Evolutionary conservation across 495 filamentous ascomycete species (phyloP), one percentile per base, ranked within the genome.

Genomic region (Talaromyces liani): DNA sequence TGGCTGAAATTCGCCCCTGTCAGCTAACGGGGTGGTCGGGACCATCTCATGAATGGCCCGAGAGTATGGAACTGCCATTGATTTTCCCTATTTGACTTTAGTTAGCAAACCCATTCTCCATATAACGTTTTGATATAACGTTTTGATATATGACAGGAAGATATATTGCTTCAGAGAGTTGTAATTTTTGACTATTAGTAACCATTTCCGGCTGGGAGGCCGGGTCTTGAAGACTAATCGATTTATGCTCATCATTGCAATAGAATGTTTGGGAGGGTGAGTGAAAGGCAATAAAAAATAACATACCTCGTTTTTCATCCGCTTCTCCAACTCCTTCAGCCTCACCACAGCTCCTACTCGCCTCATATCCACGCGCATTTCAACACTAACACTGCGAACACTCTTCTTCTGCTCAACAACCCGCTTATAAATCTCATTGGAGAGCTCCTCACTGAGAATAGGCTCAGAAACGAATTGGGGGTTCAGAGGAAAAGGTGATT

Each of bases 161-260:
- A 41, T 41, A 41, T 31, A 56, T 56, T 51, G 39, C 45, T 49
- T 80, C 77, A 81, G 80, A 81, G 79, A 77, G 74, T 79, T 76
- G 78, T 72, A 74, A 73, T 72, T 70, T 65, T 65, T 72, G 24
- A 60, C 66, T 33, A 18, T 55, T 60, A 64, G 76, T 92, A 91
- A 91, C 85, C 89, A 92, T 85, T 69, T 74, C 69, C 74, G 68
- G 65, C 65, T 63, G 45, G 69, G 47, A 60, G 64, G 67, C 72
- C 72, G 74, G 85, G 91, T 97, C 93, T 97, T 97, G 81, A 93
- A 97, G 93, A 97, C 93, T 96, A 96, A 98, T 97, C 93, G 92
- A 88, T 81, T 79, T 83, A 80, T 87, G 86, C 80, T 91, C 89
- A 87, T 88, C 88, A 88, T 87, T 74, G 56, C 56, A 58, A 34